These are phyloP conservation scores for Penicillium soppii DNA, from an alignment of 495 filamentous ascomycete genomes.

Conservation along the genomic window DNA sequence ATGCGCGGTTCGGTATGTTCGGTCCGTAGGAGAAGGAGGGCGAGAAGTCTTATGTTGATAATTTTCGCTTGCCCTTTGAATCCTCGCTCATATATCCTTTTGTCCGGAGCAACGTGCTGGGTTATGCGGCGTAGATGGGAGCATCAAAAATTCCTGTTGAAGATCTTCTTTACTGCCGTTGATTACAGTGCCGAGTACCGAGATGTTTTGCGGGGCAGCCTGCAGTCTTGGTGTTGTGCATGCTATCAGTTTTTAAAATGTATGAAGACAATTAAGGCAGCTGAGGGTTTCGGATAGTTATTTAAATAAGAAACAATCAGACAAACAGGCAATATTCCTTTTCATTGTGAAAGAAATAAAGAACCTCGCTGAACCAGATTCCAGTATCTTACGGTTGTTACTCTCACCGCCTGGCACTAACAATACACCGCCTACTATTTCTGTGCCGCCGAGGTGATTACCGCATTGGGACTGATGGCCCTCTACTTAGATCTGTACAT, in stretches of 20 bases:
- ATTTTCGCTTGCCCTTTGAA: not conserved
- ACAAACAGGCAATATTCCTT: too few species aligned
- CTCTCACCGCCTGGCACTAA: conserved; percentile 13
- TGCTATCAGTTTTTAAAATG: too few species aligned
- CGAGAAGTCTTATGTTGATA: too few species aligned
- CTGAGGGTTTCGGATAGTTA: too few species aligned
- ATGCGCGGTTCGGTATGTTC: too few species aligned
- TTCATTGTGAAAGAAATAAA: too few species aligned
- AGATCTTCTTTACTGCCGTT: conserved; percentile 8
- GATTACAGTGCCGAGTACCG: conserved; percentile 6
- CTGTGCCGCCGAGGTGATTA: conserved; percentile 15
- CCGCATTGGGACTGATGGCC: conserved; percentile 20
- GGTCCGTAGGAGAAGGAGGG: too few species aligned
- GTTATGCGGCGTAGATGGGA: conserved; percentile 45
- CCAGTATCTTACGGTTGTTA: conserved; percentile 1
- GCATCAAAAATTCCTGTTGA: conserved; percentile 26
- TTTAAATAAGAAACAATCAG: too few species aligned
- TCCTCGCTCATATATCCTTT: conserved; percentile 18
- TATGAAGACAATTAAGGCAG: too few species aligned
- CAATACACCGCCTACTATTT: not conserved
- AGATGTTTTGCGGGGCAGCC: conserved; percentile 4
- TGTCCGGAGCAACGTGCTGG: conserved; percentile 31
- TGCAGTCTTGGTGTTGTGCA: too few species aligned
- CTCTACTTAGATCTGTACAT: too few species aligned
- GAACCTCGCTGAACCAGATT: too few species aligned